Evolutionary conservation across 2,329 filamentous ascomycete genomes (phyloP).

Genomic region (Colletotrichum horii): DNA sequence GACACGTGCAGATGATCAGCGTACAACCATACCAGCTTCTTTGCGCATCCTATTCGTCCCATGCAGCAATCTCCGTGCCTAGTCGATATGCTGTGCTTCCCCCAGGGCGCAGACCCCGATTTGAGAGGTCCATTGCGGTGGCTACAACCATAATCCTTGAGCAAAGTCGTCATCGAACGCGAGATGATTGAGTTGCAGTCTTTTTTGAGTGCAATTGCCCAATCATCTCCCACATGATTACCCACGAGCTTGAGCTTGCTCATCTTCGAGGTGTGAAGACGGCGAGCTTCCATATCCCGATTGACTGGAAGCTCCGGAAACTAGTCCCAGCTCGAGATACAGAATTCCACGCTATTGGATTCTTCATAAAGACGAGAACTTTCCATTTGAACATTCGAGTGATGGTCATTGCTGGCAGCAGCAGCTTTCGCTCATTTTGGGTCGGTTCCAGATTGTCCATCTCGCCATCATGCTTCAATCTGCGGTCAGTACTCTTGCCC

Average conservation of each 20-base stretch:
- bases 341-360: background rate
- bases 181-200: background rate
- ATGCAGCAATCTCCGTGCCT: background rate
- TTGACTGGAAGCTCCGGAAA: background rate
- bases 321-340: background rate
- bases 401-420: background rate
- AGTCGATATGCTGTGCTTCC: background rate
- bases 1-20: background rate
- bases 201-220: background rate
- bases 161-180: background rate
- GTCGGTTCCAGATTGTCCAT: background rate
- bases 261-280: background rate
- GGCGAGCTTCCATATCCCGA: background rate
- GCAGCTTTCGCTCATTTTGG: background rate
- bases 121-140: background rate
- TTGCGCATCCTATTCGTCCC: background rate
- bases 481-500: background rate
- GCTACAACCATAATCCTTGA: background rate
- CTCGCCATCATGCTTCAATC: background rate
- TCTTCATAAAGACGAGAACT: background rate
- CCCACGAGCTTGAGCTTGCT: slow-evolving; percentile 5
- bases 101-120: background rate
- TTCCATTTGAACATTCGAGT: background rate
- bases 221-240: background rate
- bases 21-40: background rate